Percentiles rank a stretch among this genome's conserved stretches.
phyloP scores from a whole-genome alignment of 495 filamentous ascomycete genomes.

The Annulohypoxylon stygium region DNA sequence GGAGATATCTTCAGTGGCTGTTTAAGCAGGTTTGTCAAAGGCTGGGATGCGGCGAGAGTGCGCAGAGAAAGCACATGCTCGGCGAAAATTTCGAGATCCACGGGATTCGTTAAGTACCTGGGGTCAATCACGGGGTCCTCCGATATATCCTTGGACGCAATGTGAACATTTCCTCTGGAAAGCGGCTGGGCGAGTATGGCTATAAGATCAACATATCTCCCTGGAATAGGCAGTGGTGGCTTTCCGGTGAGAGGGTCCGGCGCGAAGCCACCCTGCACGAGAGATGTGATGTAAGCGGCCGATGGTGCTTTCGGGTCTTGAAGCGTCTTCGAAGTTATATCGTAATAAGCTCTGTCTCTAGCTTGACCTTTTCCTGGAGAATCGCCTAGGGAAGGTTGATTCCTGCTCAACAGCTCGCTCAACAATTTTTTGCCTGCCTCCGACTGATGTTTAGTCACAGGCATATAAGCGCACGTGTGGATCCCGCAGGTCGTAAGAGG shows the following conservation, averaged over 20 bases:
- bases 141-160: constrained; percentile 55
- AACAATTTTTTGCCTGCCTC: constrained; percentile 27
- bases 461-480: constrained; percentile 83
- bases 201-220: constrained; percentile 43
- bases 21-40: constrained; percentile 55
- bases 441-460: constrained; percentile 20
- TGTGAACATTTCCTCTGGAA: constrained; percentile 69
- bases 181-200: constrained; percentile 60
- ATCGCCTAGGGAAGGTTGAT: constrained; percentile 68
- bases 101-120: constrained; percentile 64
- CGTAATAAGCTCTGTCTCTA: constrained; percentile 22
- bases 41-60: constrained; percentile 53
- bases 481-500: constrained; percentile 69
- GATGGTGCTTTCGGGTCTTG: constrained; percentile 31
- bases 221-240: neutral
- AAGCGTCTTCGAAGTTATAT: constrained; percentile 38
- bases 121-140: constrained; percentile 63
- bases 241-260: constrained; percentile 29
- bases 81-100: constrained; percentile 64
- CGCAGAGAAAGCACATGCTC: constrained; percentile 60
- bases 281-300: constrained; percentile 43
- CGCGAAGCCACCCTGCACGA: constrained; percentile 15
- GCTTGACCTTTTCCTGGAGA: neutral
- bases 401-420: constrained; percentile 62
- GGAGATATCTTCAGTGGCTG: constrained; percentile 32